These are phyloP conservation scores for Nemania bipapillata DNA, from an alignment of 2,329 filamentous ascomycete species.

Conservation along the genomic window DNA sequence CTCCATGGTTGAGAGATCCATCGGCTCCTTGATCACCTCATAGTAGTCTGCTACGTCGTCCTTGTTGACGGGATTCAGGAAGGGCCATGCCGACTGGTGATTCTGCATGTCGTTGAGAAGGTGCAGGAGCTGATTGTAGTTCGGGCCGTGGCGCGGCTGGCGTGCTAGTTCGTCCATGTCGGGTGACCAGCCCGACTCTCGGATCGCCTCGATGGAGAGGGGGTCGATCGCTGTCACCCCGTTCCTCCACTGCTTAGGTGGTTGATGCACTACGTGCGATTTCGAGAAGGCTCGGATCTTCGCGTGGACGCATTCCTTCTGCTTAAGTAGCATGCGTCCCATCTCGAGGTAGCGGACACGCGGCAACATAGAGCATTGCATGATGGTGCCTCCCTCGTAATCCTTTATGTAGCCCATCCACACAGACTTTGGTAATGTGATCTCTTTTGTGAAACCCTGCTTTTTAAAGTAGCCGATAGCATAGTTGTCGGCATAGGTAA, in stretches of 20 bases:
- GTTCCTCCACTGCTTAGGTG: slow-evolving; percentile 86
- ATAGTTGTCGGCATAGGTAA: slow-evolving; percentile 98
- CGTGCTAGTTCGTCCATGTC: slow-evolving; percentile 98
- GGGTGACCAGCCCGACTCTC: slow-evolving; percentile 90
- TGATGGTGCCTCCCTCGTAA: slow-evolving; percentile 98
- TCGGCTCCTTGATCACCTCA: slow-evolving; percentile 96
- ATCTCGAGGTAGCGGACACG: slow-evolving; percentile 93
- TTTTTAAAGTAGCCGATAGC: slow-evolving; percentile 99
- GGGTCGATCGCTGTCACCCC: slow-evolving; percentile 81
- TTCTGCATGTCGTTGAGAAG: slow-evolving; percentile 96
- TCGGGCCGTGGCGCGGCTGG: slow-evolving; percentile 92
- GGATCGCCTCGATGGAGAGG: slow-evolving; percentile 86
- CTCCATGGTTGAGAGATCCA: slow-evolving; percentile 97
- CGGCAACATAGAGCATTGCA: slow-evolving; percentile 98
- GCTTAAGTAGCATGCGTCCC: slow-evolving; percentile 93
- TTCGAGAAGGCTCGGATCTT: slow-evolving; percentile 94
- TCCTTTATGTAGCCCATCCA: slow-evolving; percentile 99
- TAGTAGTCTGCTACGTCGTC: slow-evolving; percentile 99
- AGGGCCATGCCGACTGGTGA: slow-evolving; percentile 92
- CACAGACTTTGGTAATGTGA: slow-evolving; percentile 85
- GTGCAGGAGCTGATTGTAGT: slow-evolving; percentile 92
- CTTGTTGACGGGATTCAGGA: slow-evolving; percentile 89
- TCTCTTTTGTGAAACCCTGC: slow-evolving; percentile 98
- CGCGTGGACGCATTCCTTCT: slow-evolving; percentile 93
- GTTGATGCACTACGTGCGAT: slow-evolving; percentile 85